phyloP scores from a whole-genome alignment of 805 yeast genomes.

The Candida endomychidarum region DNA sequence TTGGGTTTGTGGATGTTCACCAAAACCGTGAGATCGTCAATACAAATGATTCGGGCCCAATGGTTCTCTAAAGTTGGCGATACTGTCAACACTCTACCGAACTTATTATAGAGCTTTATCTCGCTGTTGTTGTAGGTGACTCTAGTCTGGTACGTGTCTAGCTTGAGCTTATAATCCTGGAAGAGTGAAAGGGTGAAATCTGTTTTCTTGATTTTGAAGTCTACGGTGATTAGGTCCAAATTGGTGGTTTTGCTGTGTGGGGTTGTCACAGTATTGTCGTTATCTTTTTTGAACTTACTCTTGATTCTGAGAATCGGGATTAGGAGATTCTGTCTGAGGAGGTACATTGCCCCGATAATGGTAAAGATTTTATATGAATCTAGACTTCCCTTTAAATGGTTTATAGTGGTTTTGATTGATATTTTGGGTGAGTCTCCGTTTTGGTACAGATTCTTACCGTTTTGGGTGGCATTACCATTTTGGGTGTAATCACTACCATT shows the following conservation, averaged over 20 bases:
- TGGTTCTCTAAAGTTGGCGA: constrained; percentile 47
- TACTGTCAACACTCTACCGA: constrained; percentile 48
- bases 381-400: constrained; percentile 19
- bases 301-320: constrained; percentile 28
- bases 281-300: constrained; percentile 24
- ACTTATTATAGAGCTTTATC: constrained; percentile 18
- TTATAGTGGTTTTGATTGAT: constrained; percentile 7
- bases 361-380: constrained; percentile 34
- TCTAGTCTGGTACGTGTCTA: constrained; percentile 40
- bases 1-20: constrained; percentile 15
- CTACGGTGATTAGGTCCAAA: not conserved
- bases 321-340: constrained; percentile 29
- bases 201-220: constrained; percentile 19
- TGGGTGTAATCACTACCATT: too few relatives aligned
- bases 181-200: constrained; percentile 40
- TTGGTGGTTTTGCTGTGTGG: not conserved
- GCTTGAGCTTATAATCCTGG: constrained; percentile 47
- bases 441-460: too few relatives aligned
- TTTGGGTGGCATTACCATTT: too few relatives aligned
- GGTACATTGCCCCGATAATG: constrained; percentile 32
- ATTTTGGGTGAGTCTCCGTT: too few relatives aligned
- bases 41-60: constrained; percentile 51
- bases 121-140: constrained; percentile 8
- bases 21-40: constrained; percentile 29
- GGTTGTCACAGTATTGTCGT: not conserved